These are phyloP conservation scores for Ogataea henricii DNA, from an alignment of 805 yeast species.

Conservation along the genomic window DNA sequence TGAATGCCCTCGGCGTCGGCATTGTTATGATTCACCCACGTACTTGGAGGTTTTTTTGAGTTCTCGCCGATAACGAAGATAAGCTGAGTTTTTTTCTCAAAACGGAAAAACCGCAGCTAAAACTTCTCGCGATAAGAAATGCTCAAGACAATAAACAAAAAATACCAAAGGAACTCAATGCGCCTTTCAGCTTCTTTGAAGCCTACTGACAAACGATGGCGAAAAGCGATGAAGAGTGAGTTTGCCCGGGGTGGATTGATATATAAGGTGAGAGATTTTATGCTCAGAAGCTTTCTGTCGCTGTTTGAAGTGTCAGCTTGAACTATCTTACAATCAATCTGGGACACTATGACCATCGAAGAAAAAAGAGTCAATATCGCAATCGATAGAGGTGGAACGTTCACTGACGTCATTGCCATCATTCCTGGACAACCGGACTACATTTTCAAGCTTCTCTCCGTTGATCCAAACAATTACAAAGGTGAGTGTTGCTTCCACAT, in stretches of 20 bases:
- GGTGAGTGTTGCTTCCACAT: no score
- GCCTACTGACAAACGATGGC: neutral
- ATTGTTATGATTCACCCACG: no score
- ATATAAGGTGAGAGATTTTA: no score
- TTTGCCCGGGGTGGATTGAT: no score
- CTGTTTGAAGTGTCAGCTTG: no score
- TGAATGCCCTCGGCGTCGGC: no score
- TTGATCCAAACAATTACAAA: conserved; percentile 25
- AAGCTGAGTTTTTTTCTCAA: neutral
- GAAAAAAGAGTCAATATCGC: conserved; percentile 10
- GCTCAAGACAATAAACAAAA: neutral
- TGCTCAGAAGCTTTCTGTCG: neutral
- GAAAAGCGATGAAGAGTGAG: no score
- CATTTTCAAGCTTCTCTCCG: conserved; percentile 32
- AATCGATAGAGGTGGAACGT: conserved; percentile 42
- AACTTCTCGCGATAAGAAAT: neutral
- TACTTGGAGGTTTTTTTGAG: no score
- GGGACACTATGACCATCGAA: conserved; percentile 5
- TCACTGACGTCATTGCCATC: conserved; percentile 47
- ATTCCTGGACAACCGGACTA: conserved; percentile 42
- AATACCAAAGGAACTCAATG: neutral
- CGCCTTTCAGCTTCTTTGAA: neutral
- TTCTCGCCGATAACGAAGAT: neutral
- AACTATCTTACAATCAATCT: no score
- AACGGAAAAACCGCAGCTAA: neutral